Percentiles rank a stretch among this genome's conserved stretches.
Conservation (phyloP, 805 yeast genomes). For the Kregervanrija fluxuum region DNA sequence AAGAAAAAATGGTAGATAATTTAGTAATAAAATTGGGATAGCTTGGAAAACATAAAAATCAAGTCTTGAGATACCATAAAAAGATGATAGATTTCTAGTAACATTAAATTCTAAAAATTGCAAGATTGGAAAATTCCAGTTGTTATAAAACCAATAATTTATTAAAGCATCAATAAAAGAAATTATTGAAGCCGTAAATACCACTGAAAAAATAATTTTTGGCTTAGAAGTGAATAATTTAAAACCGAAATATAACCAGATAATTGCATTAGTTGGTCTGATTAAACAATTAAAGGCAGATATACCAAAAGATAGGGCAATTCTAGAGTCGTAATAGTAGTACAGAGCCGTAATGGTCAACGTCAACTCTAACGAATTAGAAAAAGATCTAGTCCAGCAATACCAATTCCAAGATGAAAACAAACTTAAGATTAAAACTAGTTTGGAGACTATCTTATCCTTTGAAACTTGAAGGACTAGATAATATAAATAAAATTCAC, state of each 20-base stretch:
- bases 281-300: slow-evolving; percentile 63
- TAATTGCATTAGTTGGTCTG: slow-evolving; percentile 75
- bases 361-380: slow-evolving; percentile 74
- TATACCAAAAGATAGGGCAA: slow-evolving; percentile 27
- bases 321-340: slow-evolving; percentile 42
- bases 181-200: slow-evolving; percentile 13
- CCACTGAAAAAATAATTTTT: slow-evolving; percentile 3
- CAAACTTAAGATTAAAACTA: slow-evolving; percentile 44
- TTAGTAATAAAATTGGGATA: slow-evolving; percentile 65
- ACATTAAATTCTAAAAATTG: slow-evolving; percentile 75
- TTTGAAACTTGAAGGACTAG: slow-evolving; percentile 31
- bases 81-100: slow-evolving; percentile 61
- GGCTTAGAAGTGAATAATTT: slow-evolving; percentile 16
- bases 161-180: slow-evolving; percentile 33
- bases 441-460: slow-evolving; percentile 28
- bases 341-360: slow-evolving; percentile 60
- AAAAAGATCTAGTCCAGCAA: slow-evolving; percentile 72
- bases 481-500: slow-evolving; percentile 54
- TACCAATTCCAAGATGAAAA: slow-evolving; percentile 77
- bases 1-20: slow-evolving; percentile 56
- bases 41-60: slow-evolving; percentile 82
- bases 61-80: slow-evolving; percentile 82
- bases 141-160: slow-evolving; percentile 57
- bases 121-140: slow-evolving; percentile 51
- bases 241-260: slow-evolving; percentile 66